A percentile compares a stretch with the other conserved stretches of the same genome.
phyloP scores from a whole-genome alignment of 1,284 basidiomycete species.

The Cutaneotrichosporon cavernicola region DNA sequence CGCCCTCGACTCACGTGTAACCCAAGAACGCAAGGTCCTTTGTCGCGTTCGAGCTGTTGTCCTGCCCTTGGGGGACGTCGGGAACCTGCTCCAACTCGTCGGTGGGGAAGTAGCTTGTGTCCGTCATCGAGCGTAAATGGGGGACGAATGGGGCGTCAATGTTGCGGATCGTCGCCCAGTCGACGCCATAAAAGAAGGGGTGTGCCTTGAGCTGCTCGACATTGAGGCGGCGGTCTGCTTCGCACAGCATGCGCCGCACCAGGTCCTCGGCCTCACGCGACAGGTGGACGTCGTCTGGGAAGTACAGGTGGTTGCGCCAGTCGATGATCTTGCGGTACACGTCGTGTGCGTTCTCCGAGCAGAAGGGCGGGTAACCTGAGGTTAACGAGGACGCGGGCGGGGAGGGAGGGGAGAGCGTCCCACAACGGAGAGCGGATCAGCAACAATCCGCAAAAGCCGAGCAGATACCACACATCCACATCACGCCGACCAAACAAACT shows the following conservation, averaged over 20 bases:
- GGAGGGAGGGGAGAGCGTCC: too few relatives aligned
- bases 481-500: slow-evolving; percentile 22
- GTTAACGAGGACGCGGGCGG: not conserved
- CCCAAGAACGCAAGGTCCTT: slow-evolving; percentile 90
- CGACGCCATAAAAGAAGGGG: slow-evolving; percentile 95
- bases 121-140: slow-evolving; percentile 84
- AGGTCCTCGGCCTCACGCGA: slow-evolving; percentile 89
- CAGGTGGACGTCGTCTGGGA: slow-evolving; percentile 95
- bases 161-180: slow-evolving; percentile 84
- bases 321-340: slow-evolving; percentile 99
- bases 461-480: too few relatives aligned
- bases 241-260: slow-evolving; percentile 73
- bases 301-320: slow-evolving; percentile 84
- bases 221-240: slow-evolving; percentile 72
- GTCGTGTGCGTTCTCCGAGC: slow-evolving; percentile 94
- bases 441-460: too few relatives aligned
- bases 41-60: slow-evolving; percentile 67
- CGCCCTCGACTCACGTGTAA: slow-evolving; percentile 54
- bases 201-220: slow-evolving; percentile 90
- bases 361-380: slow-evolving; percentile 85
- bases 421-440: too few relatives aligned
- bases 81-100: slow-evolving; percentile 85
- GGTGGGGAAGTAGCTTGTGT: slow-evolving; percentile 89
- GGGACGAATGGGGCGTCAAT: slow-evolving; percentile 97
- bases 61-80: slow-evolving; percentile 60